Evolutionary conservation across 108 stramenopile genomes (phyloP), one percentile per base, ranked within the genome.

Genomic region (Ochromonas danica): DNA sequence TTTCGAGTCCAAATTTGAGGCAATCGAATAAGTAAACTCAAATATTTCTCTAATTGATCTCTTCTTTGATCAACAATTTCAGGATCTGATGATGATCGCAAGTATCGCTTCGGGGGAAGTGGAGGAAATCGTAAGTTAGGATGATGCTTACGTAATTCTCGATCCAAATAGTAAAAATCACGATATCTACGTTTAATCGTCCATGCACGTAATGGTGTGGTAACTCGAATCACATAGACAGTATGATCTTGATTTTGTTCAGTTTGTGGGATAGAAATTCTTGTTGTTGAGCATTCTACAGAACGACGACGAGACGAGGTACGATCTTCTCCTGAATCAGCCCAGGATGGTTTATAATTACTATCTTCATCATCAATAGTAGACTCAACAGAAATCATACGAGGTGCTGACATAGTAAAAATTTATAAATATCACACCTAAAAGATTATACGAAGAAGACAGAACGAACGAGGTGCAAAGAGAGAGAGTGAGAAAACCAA

Each of bases 121-220:
- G 28, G 6, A 10, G 72, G 72, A 6, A 75, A 27, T 14, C 10
- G 6, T 14, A 27, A 6, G 3, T 27, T 41, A 41, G 14, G 14
- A 27, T 35, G 22, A 75, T 3, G 38, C 72, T 75, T 75, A 10
- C n/a, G 14, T 31, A 75, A 31, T 36, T 57, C 22, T 28, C 31
- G 72, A 75, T 75, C 45, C 31, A 75, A 45, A 36, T 75, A 75
- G 38, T 75, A 27, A 36, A 75, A 75, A 75, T 75, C 72, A 6
- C 27, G 25, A 36, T 42, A 75, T 33, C 72, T 3, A 3, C 72
- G 14, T 33, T 17, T 27, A 14, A 57, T 25, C 31, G 41, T 33
- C 72, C 72, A 75, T 33, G 14, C 6, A 14, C 30, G 17, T 10
- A 60, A 28, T 27, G 14, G 6, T 14, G 31, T 35, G 17, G 3